Evolutionary conservation across 371 early-diverging fungal genomes (phyloP), one percentile per base, ranked within the genome.

Genomic region (Mucor lusitanicus): DNA sequence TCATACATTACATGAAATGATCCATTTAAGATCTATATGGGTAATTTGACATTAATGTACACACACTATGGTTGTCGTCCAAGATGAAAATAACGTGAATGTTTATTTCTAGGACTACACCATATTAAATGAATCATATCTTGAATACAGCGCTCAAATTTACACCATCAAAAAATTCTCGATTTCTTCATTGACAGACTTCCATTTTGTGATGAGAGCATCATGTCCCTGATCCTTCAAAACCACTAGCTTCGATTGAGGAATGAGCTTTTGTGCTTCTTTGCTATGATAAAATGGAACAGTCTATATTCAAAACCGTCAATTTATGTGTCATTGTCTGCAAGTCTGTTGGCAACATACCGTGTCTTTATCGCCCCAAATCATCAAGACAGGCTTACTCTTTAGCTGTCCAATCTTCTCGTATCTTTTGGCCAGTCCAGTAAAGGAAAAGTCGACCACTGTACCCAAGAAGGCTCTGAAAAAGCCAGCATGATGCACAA

Each of bases 331-430:
- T 5, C 19, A n/a, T 15, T 13, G 12, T 27, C 13, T 27, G 13
- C 25, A 50, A 25, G 4, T 13, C 27, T 53, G 15, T 13, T 37
- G 3, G 9, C 13, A 27, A 64, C 65, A 64, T 78, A 80, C 83
- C 30, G 55, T 67, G 35, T 85, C 85, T n/a, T 67, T 48, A 55
- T 80, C 79, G 3, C 85, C 85, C 85, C 85, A 85, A 42, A 85
- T 44, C 7, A 79, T 69, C 23, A 83, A 57, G 8, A 77, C 67
- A 2, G 71, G 71, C 12, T 58, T 62, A 11, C 68, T 39, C 25
- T 63, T 48, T 9, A 71, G 44, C 35, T 72, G 59, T 6, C 81
- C 85, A 11, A 85, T 75, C 9, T 35, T 65, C 11, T 70, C 35
- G 55, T 74, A 85, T 23, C 80, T 71, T 1, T 65, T 70, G 19